phyloP scores from a whole-genome alignment of 441 rosid species.

The Pelargonium citronellum region DNA sequence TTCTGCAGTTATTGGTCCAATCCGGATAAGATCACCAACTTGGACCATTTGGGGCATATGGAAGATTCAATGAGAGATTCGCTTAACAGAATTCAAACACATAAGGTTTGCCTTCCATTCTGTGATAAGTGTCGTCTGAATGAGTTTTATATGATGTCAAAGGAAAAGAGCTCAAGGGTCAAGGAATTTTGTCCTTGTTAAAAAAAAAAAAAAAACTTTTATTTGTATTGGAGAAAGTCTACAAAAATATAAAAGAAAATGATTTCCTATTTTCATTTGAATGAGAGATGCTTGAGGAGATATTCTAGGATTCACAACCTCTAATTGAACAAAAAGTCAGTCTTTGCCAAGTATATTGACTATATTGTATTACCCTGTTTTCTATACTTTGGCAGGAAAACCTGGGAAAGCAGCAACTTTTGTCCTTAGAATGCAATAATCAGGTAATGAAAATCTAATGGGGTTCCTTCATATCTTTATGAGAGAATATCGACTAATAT shows the following conservation, averaged over 20 bases:
- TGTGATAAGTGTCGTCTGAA: background rate
- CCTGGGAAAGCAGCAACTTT: slow-evolving; percentile 50
- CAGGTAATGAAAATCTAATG: slow-evolving; percentile 39
- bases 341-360: background rate
- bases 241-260: no score
- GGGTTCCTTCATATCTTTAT: slow-evolving; percentile 4
- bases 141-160: no score
- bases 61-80: slow-evolving; percentile 57
- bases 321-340: no score
- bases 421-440: slow-evolving; percentile 43
- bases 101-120: slow-evolving; percentile 40
- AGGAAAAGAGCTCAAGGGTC: no score
- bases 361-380: background rate
- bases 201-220: no score
- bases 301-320: no score
- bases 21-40: slow-evolving; percentile 40
- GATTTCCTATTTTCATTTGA: no score
- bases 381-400: slow-evolving; percentile 45
- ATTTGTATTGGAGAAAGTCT: no score
- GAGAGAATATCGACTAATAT: background rate
- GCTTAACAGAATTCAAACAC: slow-evolving; percentile 42
- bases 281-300: no score
- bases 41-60: slow-evolving; percentile 54
- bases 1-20: slow-evolving; percentile 56
- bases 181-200: no score